These are phyloP conservation scores for Tripterygium wilfordii DNA, from an alignment of 177 flowering plant species.

Conservation along the genomic window DNA sequence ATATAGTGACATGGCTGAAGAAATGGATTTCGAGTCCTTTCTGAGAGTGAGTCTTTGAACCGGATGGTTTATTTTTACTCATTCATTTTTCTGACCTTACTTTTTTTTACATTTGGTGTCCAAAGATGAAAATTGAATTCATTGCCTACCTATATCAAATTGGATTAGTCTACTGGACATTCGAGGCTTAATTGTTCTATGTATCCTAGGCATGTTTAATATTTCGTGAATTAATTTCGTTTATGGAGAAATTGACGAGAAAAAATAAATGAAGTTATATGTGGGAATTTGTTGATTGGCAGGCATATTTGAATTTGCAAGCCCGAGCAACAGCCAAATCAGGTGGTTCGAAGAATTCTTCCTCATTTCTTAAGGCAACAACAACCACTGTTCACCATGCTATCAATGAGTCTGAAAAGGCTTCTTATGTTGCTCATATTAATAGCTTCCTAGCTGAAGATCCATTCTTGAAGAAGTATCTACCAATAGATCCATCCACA, in stretches of 20 bases:
- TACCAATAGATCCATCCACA: conserved; percentile 64
- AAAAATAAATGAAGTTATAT: not conserved
- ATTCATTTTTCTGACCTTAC: no score
- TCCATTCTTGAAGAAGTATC: conserved; percentile 60
- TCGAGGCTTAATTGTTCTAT: no score
- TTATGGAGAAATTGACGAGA: no score
- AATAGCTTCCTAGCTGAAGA: conserved; percentile 71
- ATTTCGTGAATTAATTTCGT: no score
- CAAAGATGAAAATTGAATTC: no score
- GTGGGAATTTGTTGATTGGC: conserved; percentile 12
- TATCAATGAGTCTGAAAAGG: conserved; percentile 69
- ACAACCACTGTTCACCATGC: conserved; percentile 77
- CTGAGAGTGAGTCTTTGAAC: conserved; percentile 39
- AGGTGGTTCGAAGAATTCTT: conserved; percentile 50
- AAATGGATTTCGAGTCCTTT: conserved; percentile 59
- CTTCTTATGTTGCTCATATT: conserved; percentile 77
- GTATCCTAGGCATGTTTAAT: no score
- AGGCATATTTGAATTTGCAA: conserved; percentile 65
- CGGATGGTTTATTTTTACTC: not conserved
- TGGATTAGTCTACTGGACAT: no score
- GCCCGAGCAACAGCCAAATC: conserved; percentile 43
- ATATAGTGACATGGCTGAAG: conserved; percentile 22
- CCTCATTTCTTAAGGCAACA: conserved; percentile 74
- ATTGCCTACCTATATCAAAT: no score
- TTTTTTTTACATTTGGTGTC: no score